Evolutionary conservation across 2,329 filamentous ascomycete species (phyloP), one percentile per base, ranked within the genome.

Genomic region (Botrytis deweyae): DNA sequence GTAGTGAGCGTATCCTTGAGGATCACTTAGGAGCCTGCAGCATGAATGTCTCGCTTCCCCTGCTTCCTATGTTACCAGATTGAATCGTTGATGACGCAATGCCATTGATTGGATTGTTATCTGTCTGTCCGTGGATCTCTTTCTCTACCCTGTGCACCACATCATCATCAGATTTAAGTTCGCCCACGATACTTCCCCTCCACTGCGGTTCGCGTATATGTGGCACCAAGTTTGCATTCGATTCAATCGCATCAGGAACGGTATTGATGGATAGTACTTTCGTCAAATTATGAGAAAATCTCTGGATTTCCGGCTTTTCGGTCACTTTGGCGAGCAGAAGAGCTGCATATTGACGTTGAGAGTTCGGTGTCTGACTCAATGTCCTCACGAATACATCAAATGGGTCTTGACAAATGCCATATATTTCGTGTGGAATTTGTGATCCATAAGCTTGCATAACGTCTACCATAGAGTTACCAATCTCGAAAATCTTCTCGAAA

Each of bases 401-500:
- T 8, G 84, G 83, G 58, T 86, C 84, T 44, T 83, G 78, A 1
- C 78, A 78, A 1, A 82, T 80, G 8, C 82, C 81, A 52, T 80
- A 79, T 9, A 58, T 33, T 25, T 75, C 76, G 12, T 65, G 71
- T 3, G 75, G 73, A 59, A 81, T 68, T 49, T 68, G 73, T 29
- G 72, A 65, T 18, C 76, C 75, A 73, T 77, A 77, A n/a, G 82
- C 81, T 67, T 85, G 81, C 40, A 85, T 83, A 29, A 85, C 84
- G 75, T 85, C 83, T 46, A 83, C 81, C 83, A 84, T 85, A 0
- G 82, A 83, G 46, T 80, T 80, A 20, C 83, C 84, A 59, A 86
- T 84, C 75, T 85, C 84, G 73, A 85, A 86, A n/a, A 86, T 85
- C 78, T 86, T 86, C 74, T 86, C 84, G 70, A 86, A 85, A 22